Evolutionary conservation across 305 asterid genomes (phyloP).

Genomic region (Solanum hybrid): DNA sequence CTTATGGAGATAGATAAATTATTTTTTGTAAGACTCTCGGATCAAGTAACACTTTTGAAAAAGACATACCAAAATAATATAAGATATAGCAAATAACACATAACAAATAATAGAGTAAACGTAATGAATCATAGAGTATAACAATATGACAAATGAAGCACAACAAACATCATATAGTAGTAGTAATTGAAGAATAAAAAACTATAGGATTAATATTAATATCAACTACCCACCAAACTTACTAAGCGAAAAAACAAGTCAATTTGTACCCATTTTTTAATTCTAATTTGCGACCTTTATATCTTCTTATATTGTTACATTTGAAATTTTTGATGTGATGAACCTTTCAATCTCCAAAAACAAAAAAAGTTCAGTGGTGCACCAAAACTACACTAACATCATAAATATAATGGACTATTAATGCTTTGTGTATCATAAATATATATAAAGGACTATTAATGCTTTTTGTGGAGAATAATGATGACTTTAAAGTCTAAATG

Average conservation of each 20-base stretch:
- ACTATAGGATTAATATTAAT: neutral
- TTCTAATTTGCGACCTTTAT: neutral
- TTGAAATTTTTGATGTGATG: neutral
- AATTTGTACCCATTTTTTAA: neutral
- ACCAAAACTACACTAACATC: neutral
- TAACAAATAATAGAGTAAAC: neutral
- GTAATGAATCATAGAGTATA: neutral
- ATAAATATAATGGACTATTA: neutral
- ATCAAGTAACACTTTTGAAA: neutral
- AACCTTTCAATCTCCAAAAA: neutral
- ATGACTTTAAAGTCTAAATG: neutral
- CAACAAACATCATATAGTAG: neutral
- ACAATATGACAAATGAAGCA: neutral
- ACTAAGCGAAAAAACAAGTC: accelerated
- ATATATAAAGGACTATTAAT: neutral
- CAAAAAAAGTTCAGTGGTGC: neutral
- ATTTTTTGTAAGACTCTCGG: accelerated
- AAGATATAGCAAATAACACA: neutral
- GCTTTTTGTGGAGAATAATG: neutral
- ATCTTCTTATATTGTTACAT: too few species aligned
- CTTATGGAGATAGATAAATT: neutral
- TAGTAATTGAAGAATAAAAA: neutral
- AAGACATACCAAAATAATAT: neutral
- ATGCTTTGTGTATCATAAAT: neutral
- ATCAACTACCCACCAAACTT: neutral